These are phyloP conservation scores for Auricularia cornea DNA, from an alignment of 768 basidiomycete genomes.

Conservation along the genomic window DNA sequence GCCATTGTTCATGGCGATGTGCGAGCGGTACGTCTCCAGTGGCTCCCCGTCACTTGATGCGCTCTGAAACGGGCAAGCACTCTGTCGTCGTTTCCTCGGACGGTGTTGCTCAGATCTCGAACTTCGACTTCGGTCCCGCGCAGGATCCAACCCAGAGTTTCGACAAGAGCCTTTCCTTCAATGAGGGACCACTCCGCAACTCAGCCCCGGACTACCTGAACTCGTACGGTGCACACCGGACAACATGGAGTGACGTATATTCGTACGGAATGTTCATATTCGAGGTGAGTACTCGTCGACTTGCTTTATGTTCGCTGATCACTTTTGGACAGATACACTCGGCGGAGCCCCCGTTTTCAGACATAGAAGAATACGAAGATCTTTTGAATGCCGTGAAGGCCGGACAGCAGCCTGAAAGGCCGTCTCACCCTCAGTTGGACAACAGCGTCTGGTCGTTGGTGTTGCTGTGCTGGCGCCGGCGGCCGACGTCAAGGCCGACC, in stretches of 20 bases:
- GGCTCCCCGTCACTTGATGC: neutral
- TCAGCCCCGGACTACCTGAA: no score
- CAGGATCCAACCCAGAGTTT: no score
- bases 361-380: neutral
- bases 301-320: neutral
- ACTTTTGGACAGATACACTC: neutral
- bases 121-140: neutral
- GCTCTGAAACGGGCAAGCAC: neutral
- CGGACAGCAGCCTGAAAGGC: neutral
- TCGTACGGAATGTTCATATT: neutral
- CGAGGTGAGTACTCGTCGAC: neutral
- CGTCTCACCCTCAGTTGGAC: neutral
- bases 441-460: neutral
- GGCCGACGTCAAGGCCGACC: no score
- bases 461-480: neutral
- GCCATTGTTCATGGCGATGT: constrained; percentile 12
- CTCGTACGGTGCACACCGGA: no score
- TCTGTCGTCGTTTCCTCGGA: neutral
- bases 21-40: constrained; percentile 8
- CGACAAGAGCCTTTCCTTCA: no score
- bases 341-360: neutral
- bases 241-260: no score
- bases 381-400: neutral
- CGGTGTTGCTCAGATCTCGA: neutral
- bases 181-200: no score